Conservation (phyloP, 163 green algal species). For the Scenedesmus sp. region DNA sequence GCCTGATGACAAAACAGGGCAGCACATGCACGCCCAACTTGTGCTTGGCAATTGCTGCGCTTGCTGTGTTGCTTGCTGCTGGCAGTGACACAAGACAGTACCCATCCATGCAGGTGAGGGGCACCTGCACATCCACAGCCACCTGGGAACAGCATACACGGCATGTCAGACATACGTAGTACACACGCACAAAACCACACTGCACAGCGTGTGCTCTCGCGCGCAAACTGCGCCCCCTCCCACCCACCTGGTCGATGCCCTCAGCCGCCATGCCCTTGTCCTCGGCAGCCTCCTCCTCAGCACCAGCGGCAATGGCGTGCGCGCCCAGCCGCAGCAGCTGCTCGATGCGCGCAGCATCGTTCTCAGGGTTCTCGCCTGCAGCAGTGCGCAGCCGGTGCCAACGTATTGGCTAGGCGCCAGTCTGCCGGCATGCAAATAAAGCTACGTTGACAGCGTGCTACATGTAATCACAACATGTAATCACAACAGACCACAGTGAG, state of each 20-base stretch:
- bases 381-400: neutral
- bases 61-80: neutral
- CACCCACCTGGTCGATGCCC: constrained; percentile 85
- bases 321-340: constrained; percentile 88
- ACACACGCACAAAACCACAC: neutral
- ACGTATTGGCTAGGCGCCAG: no score
- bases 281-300: constrained; percentile 43
- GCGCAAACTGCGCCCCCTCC: neutral
- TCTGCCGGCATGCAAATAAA: neutral
- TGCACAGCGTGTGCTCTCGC: neutral
- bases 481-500: neutral
- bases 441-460: neutral
- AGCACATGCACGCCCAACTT: neutral
- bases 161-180: neutral
- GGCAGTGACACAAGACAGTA: neutral
- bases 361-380: constrained; percentile 68
- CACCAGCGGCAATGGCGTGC: constrained; percentile 71
- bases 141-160: no score
- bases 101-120: neutral
- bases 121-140: neutral
- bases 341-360: constrained; percentile 81
- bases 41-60: no score
- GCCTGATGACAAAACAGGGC: neutral
- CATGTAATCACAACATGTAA: neutral
- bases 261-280: constrained; percentile 68